phyloP scores from a whole-genome alignment of 169 alveolate genomes.

The Cryptosporidium ryanae region DNA sequence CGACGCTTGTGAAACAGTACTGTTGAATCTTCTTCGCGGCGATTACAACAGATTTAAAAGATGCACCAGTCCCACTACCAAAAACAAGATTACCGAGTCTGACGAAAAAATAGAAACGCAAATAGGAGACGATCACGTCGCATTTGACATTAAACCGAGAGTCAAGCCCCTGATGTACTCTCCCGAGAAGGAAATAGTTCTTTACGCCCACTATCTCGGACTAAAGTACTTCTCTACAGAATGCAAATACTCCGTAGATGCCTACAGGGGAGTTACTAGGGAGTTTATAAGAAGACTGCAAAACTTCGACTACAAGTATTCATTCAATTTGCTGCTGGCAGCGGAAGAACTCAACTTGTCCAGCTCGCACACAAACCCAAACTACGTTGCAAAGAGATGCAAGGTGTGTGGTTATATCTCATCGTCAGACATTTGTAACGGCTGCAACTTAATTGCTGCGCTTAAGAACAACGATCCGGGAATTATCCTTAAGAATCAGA shows the following conservation, averaged over 20 bases:
- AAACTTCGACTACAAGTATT: constrained; percentile 72
- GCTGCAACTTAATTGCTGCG: constrained; percentile 39
- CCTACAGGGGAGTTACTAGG: constrained; percentile 96
- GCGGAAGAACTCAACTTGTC: constrained; percentile 43
- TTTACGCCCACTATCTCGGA: constrained; percentile 94
- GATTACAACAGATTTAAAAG: constrained; percentile 93
- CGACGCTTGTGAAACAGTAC: constrained; percentile 97
- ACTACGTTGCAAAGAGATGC: constrained; percentile 49
- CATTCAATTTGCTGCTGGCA: constrained; percentile 31
- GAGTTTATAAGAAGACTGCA: constrained; percentile 92
- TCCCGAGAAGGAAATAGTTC: constrained; percentile 96
- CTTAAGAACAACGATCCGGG: constrained; percentile 23
- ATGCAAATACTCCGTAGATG: constrained; percentile 96
- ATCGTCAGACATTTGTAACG: constrained; percentile 51
- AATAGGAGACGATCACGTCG: constrained; percentile 1
- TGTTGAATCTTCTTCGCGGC: constrained; percentile 96
- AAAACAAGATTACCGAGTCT: constrained; percentile 72
- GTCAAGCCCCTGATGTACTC: constrained; percentile 95
- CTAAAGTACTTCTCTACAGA: constrained; percentile 96
- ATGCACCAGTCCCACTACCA: constrained; percentile 85
- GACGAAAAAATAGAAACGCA: constrained; percentile 43
- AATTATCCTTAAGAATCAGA: constrained; percentile 24
- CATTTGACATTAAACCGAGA: constrained; percentile 84
- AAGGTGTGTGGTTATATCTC: constrained; percentile 55
- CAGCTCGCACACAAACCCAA: constrained; percentile 12